A percentile compares a stretch with the other conserved stretches of the same genome.
Evolutionary conservation across 768 basidiomycete genomes (phyloP).

Genomic region (Suillus americanus): DNA sequence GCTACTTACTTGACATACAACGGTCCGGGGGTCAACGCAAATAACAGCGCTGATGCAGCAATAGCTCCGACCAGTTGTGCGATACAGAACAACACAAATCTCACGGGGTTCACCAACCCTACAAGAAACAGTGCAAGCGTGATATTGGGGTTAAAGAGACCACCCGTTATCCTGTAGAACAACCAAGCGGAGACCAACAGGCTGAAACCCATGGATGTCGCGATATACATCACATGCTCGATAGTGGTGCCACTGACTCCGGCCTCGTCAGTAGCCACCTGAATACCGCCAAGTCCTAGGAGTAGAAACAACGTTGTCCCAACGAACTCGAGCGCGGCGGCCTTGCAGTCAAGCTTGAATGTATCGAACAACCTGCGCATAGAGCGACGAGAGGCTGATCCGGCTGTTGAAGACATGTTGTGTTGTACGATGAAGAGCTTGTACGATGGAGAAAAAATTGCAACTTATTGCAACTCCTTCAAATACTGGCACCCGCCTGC

Average conservation of each 20-base stretch:
- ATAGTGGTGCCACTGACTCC: conserved; percentile 32
- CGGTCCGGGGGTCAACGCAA: conserved; percentile 52
- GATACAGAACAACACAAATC: conserved; percentile 57
- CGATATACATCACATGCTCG: conserved; percentile 52
- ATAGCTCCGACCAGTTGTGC: conserved; percentile 65
- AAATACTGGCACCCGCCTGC: neutral
- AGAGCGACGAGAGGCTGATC: conserved; percentile 10
- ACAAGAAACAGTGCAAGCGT: conserved; percentile 58
- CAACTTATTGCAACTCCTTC: neutral
- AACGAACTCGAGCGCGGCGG: conserved; percentile 55
- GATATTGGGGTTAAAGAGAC: conserved; percentile 66
- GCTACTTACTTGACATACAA: conserved; percentile 51
- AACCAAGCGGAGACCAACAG: conserved; percentile 66
- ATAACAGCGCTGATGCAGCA: conserved; percentile 54
- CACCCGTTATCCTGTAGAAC: conserved; percentile 64
- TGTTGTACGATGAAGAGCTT: neutral
- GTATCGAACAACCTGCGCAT: conserved; percentile 20
- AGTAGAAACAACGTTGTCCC: conserved; percentile 64
- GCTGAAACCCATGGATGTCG: conserved; percentile 59
- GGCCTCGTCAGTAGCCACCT: conserved; percentile 47
- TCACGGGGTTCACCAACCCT: conserved; percentile 53
- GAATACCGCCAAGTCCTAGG: conserved; percentile 62
- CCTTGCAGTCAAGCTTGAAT: conserved; percentile 42
- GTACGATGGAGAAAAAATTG: neutral
- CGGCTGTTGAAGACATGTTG: neutral